These are phyloP conservation scores for Penicillium griseofulvum DNA, from an alignment of 2,329 filamentous ascomycete species.

Conservation along the genomic window DNA sequence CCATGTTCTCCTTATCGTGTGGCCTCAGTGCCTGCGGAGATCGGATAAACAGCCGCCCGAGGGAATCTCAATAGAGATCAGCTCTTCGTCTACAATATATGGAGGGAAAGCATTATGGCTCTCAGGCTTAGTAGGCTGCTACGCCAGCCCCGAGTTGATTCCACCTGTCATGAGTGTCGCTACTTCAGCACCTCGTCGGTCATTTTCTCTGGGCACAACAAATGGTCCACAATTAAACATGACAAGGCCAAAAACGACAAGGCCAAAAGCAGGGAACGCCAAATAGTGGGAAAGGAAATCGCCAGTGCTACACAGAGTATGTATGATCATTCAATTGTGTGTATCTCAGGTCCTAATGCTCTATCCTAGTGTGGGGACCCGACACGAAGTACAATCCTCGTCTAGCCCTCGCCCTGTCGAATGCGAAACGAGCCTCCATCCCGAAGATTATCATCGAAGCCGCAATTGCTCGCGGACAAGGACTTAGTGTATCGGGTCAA, in stretches of 20 bases:
- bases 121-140: constrained; percentile 24
- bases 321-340: constrained; percentile 21
- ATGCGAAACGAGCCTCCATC: constrained; percentile 81
- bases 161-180: constrained; percentile 37
- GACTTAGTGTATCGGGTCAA: constrained; percentile 70
- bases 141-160: constrained; percentile 9
- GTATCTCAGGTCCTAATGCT: constrained; percentile 11
- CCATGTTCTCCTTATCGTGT: constrained; percentile 23
- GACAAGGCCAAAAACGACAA: constrained; percentile 83
- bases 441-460: constrained; percentile 81
- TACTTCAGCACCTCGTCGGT: constrained; percentile 48
- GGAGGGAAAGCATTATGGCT: constrained; percentile 24
- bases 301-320: constrained; percentile 71
- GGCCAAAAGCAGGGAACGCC: constrained; percentile 69
- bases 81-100: background rate
- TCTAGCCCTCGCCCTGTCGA: constrained; percentile 68
- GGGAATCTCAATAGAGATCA: background rate
- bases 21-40: constrained; percentile 27
- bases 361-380: constrained; percentile 64
- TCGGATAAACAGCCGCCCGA: constrained; percentile 30
- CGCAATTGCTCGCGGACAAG: constrained; percentile 85
- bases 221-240: constrained; percentile 95
- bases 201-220: constrained; percentile 71
- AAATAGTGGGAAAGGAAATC: constrained; percentile 68
- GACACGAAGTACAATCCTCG: constrained; percentile 72